Evolutionary conservation across 2,329 filamentous ascomycete species (phyloP).

Genomic region (Pseudocercospora eumusae): DNA sequence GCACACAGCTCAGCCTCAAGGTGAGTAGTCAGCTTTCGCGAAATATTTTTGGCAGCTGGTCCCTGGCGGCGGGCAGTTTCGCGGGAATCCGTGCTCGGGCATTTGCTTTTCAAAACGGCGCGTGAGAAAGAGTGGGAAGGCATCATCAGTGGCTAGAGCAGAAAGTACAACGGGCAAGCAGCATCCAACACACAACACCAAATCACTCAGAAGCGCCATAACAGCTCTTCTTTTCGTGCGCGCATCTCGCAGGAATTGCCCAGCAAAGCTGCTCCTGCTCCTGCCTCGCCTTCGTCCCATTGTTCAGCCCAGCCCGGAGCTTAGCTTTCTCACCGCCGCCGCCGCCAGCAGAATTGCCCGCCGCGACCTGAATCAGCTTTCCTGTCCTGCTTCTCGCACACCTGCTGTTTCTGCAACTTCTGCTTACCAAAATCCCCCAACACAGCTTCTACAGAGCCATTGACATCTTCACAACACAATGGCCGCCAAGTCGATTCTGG

Average conservation of each 20-base stretch:
- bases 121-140: background rate
- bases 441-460: conserved; percentile 10
- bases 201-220: background rate
- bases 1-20: conserved; percentile 14
- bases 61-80: conserved; percentile 11
- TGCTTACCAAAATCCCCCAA: conserved; percentile 28
- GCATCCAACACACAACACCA: background rate
- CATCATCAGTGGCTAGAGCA: conserved; percentile 1
- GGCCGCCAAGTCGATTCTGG: conserved; percentile 96
- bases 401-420: conserved; percentile 18
- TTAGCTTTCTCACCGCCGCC: conserved; percentile 17
- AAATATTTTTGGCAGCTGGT: conserved; percentile 7
- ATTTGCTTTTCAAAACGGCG: background rate
- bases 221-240: background rate
- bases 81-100: conserved; percentile 5
- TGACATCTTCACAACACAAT: conserved; percentile 54
- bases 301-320: conserved; percentile 16
- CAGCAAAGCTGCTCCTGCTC: conserved; percentile 1
- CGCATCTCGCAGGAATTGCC: background rate
- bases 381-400: conserved; percentile 7
- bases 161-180: background rate
- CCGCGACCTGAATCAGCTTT: conserved; percentile 8
- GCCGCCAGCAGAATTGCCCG: conserved; percentile 11
- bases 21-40: conserved; percentile 18
- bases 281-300: conserved; percentile 15